Conservation (phyloP, 352 stramenopile species). For the Pythium chondricola region DNA sequence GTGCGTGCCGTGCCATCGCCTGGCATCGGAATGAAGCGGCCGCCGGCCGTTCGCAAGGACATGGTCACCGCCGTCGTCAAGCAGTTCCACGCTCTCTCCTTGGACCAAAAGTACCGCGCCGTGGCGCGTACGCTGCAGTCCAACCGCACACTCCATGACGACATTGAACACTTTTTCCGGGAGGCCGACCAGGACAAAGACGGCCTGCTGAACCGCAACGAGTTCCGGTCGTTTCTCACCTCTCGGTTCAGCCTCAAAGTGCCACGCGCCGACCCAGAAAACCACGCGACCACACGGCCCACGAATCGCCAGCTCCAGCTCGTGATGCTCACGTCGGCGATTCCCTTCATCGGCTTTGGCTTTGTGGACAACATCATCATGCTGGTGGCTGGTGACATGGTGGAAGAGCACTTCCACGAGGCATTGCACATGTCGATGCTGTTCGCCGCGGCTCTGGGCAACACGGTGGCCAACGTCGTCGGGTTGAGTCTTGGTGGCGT, state of each 20-base stretch:
- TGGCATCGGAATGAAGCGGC: conserved; percentile 14
- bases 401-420: conserved; percentile 93
- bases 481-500: conserved; percentile 91
- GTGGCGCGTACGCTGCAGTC: conserved; percentile 46
- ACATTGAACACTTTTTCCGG: conserved; percentile 61
- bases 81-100: conserved; percentile 52
- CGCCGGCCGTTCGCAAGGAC: conserved; percentile 10
- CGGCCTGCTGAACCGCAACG: conserved; percentile 52
- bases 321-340: conserved; percentile 71
- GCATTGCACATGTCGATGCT: conserved; percentile 94
- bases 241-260: conserved; percentile 61
- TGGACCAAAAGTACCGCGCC: conserved; percentile 44
- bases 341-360: conserved; percentile 81
- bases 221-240: conserved; percentile 58
- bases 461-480: conserved; percentile 92
- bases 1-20: neutral
- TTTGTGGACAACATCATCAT: conserved; percentile 87
- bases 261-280: conserved; percentile 27
- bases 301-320: conserved; percentile 63
- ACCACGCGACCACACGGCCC: conserved; percentile 32
- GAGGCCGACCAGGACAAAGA: conserved; percentile 69
- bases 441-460: conserved; percentile 91
- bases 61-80: conserved; percentile 39
- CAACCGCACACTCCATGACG: conserved; percentile 32
- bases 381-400: conserved; percentile 89